A percentile compares a stretch with the other conserved stretches of the same genome.
These are phyloP conservation scores for Cordyceps sp. DNA, from an alignment of 2,329 filamentous ascomycete species.

Conservation along the genomic window DNA sequence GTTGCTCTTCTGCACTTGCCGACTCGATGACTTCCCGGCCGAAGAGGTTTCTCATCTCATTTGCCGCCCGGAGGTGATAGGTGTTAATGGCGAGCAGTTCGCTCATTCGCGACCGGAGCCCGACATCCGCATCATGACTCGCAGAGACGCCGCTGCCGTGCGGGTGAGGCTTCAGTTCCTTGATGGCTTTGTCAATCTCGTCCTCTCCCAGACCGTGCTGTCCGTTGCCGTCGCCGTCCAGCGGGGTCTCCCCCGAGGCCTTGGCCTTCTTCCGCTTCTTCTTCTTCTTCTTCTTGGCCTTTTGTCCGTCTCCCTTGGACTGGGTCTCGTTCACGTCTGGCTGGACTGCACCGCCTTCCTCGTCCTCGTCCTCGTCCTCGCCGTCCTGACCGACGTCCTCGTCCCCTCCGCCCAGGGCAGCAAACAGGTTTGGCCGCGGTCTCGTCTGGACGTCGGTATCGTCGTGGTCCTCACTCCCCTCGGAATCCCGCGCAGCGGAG, in stretches of 20 bases:
- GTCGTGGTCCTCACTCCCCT: slow-evolving; percentile 15
- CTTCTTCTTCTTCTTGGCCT: slow-evolving; percentile 18
- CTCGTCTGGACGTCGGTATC: slow-evolving; percentile 15
- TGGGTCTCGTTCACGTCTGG: slow-evolving; percentile 5
- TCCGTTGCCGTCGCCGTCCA: slow-evolving; percentile 1
- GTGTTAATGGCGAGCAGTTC: slow-evolving; percentile 35
- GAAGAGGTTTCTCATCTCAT: slow-evolving; percentile 66
- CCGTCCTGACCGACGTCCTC: slow-evolving; percentile 16
- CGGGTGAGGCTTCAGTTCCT: slow-evolving; percentile 25
- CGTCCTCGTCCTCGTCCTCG: slow-evolving; percentile 15
- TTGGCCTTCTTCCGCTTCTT: slow-evolving; percentile 22
- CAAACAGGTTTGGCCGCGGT: slow-evolving; percentile 30
- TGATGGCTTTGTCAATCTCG: slow-evolving; percentile 38
- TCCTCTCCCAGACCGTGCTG: slow-evolving; percentile 19
- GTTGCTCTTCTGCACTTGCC: slow-evolving; percentile 30
- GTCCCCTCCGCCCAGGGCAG: slow-evolving; percentile 29
- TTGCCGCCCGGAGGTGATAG: slow-evolving; percentile 65
- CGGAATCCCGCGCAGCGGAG: slow-evolving; percentile 5
- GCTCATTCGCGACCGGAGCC: slow-evolving; percentile 13
- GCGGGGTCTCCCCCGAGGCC: slow-evolving; percentile 7
- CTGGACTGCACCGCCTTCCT: slow-evolving; percentile 10
- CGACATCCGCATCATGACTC: slow-evolving; percentile 1
- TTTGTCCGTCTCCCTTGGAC: slow-evolving; percentile 8
- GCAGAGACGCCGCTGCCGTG: slow-evolving; percentile 1
- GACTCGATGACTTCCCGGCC: slow-evolving; percentile 40